These are phyloP conservation scores for Arthrobotrys sinensis DNA, from an alignment of 2,329 filamentous ascomycete species.

Conservation along the genomic window DNA sequence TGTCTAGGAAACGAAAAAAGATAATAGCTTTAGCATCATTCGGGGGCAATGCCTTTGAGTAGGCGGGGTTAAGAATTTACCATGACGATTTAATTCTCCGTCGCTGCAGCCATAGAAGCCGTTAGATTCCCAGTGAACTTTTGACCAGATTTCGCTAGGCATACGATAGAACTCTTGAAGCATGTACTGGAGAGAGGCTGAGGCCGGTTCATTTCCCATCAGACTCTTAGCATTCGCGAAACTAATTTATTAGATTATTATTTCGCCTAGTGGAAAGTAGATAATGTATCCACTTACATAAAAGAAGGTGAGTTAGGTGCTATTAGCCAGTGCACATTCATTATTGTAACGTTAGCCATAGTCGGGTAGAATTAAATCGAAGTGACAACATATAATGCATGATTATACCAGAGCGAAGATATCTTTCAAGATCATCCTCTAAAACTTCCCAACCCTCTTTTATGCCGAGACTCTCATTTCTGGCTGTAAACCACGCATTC, in stretches of 20 bases:
- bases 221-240: slow-evolving; percentile 33
- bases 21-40: neutral
- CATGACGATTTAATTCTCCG: slow-evolving; percentile 23
- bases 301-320: slow-evolving; percentile 8
- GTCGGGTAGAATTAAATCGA: neutral
- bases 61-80: slow-evolving; percentile 5
- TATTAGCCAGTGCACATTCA: neutral
- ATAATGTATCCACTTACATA: slow-evolving; percentile 1
- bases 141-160: slow-evolving; percentile 47
- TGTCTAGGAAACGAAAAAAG: slow-evolving; percentile 17
- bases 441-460: neutral
- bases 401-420: neutral
- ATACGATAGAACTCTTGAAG: slow-evolving; percentile 41
- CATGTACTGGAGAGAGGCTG: slow-evolving; percentile 9
- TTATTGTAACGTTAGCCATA: neutral
- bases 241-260: slow-evolving; percentile 3
- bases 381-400: neutral
- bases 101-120: slow-evolving; percentile 53
- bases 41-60: neutral
- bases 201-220: slow-evolving; percentile 21
- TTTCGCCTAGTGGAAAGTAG: neutral
- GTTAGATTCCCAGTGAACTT: slow-evolving; percentile 55
- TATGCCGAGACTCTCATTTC: no score
- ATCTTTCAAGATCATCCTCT: neutral
- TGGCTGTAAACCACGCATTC: neutral